Base-by-base conservation (phyloP, 768 basidiomycete genomes). In the Naganishia vaughanmartiniae region DNA sequence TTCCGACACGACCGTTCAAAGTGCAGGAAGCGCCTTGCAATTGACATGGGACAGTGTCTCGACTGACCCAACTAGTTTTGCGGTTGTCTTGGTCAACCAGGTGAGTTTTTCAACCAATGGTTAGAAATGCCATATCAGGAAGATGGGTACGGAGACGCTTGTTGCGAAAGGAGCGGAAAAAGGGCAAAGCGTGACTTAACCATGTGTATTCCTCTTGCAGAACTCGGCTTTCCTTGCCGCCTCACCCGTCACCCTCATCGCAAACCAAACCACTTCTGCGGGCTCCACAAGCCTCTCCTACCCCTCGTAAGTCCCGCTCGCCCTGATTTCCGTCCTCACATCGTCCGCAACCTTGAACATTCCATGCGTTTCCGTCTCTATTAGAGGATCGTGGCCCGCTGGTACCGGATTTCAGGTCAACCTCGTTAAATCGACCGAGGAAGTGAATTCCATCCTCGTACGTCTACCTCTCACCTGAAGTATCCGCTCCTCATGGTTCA, bases 371-470 rank as follows among this genome's bases (percentile, higher is more conserved):
- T 45, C 31, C 31, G n/a, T 1, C 24, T 7, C 12, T 26, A 12
- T 5, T 53, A 74, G 70, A 56, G 70, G 70, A 42, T 36, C 36
- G 2, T 74, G 67, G 67, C 69, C 73, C 26, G 51, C 58, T 14
- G 73, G 73, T 42, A 54, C 51, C 46, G 60, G 48, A 14, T 74
- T 53, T 68, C 67, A 69, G 54, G 69, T 74, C 54, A 72, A 70
- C 70, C 42, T 74, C 33, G 55, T 74, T 53, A 72, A 72, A 45
- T 54, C 67, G 11, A 42, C 55, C 11, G 21, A 53, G 28, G 63
- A 69, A 28, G 30, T 48, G 39, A 69, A 58, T n/a, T 30, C 70
- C 4, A 74, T 74, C 67, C 67, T 71, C 34, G 70, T 71, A 51
- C 54, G 70, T 53, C 33, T 34, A 12, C n/a, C 10, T 24, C 28